Conservation (phyloP, 768 basidiomycete species). For the Xerocomus brunneocitrinus region DNA sequence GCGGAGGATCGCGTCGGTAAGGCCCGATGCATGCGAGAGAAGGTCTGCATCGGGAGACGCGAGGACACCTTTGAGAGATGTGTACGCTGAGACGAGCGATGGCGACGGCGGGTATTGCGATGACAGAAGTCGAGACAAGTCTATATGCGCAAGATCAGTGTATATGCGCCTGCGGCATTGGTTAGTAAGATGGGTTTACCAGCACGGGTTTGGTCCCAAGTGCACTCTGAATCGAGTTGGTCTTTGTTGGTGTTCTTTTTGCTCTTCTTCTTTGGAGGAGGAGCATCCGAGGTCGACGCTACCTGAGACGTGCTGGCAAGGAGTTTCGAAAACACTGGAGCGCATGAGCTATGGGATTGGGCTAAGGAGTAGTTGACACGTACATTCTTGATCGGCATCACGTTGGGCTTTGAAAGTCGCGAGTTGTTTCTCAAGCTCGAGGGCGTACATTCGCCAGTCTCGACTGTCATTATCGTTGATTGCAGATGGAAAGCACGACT, state of each 20-base stretch:
- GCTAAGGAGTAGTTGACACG: background rate
- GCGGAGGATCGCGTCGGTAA: conserved; percentile 20
- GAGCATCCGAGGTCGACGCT: conserved; percentile 13
- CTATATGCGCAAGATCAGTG: conserved; percentile 6
- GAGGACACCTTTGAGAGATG: conserved; percentile 21
- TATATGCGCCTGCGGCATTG: background rate
- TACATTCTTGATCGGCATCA: conserved; percentile 24
- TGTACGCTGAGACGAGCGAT: conserved; percentile 21
- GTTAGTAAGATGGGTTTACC: conserved; percentile 3
- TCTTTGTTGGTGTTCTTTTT: conserved; percentile 20
- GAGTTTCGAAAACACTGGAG: conserved; percentile 20
- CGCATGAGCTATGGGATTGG: background rate
- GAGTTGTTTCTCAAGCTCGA: conserved; percentile 27
- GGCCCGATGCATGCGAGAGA: conserved; percentile 2
- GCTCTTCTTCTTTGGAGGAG: conserved; percentile 25
- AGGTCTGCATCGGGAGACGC: conserved; percentile 5
- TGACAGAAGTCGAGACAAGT: conserved; percentile 18
- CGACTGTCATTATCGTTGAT: background rate
- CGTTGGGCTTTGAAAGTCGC: conserved; percentile 15
- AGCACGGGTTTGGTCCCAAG: conserved; percentile 20
- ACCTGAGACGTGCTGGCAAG: conserved; percentile 11
- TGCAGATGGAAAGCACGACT: conserved; percentile 20
- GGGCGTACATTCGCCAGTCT: conserved; percentile 26
- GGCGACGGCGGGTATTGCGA: conserved; percentile 19
- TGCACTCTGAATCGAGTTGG: conserved; percentile 13